phyloP scores from a whole-genome alignment of 257 asterid species.

The Ilex aquifolium region DNA sequence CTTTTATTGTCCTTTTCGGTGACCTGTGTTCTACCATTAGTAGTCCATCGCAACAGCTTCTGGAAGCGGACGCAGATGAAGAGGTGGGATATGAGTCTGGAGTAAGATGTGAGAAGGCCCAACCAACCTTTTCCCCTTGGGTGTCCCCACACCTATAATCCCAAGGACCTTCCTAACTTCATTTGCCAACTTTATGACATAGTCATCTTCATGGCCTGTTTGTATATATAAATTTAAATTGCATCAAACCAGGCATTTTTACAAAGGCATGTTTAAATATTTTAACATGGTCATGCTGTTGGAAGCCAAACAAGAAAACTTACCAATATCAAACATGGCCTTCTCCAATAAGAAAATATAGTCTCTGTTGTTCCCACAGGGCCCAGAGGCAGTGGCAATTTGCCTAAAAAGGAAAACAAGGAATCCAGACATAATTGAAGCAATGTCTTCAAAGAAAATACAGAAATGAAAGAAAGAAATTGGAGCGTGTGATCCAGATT shows the following conservation, averaged over 20 bases:
- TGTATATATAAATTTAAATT: not conserved
- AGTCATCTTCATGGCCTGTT: conserved; percentile 77
- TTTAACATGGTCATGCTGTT: too few relatives aligned
- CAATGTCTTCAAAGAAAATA: not conserved
- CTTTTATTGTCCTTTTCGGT: not conserved
- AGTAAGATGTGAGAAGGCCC: conserved; percentile 24
- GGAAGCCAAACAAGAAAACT: not conserved
- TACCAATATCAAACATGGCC: conserved; percentile 77
- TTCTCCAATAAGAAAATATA: conserved; percentile 77
- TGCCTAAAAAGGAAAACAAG: conserved; percentile 27
- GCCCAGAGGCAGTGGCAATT: conserved; percentile 91
- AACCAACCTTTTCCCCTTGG: conserved; percentile 36
- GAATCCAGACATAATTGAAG: not conserved
- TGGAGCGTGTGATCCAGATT: not conserved
- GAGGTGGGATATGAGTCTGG: conserved; percentile 41
- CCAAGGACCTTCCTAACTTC: conserved; percentile 73
- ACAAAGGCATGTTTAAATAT: too few relatives aligned
- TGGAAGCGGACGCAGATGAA: conserved; percentile 34
- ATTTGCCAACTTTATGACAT: conserved; percentile 68
- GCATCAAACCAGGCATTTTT: not conserved
- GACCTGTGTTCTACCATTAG: conserved; percentile 12
- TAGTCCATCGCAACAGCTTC: conserved; percentile 50
- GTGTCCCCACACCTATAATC: conserved; percentile 18
- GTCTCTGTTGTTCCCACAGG: conserved; percentile 84
- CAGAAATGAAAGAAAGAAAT: not conserved